A percentile compares a stretch with the other conserved stretches of the same genome.
These are phyloP conservation scores for Datisca glomerata DNA, from an alignment of 306 rosid species.

Conservation along the genomic window DNA sequence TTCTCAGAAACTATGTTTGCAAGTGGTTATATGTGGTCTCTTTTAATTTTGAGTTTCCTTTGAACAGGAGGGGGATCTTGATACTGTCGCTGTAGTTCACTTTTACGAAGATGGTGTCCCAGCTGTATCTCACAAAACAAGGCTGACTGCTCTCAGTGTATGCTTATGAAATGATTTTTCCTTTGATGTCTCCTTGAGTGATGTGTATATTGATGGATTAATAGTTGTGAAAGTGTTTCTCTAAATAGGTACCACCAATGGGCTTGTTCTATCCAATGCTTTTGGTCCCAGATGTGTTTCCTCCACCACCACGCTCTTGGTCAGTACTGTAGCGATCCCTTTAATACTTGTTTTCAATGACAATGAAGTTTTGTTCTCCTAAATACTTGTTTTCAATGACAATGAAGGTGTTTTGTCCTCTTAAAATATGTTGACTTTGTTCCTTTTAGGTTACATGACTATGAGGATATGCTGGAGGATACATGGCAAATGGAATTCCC, in stretches of 20 bases:
- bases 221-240: too few species aligned
- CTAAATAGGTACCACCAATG: conserved; percentile 92
- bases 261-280: conserved; percentile 88
- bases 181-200: conserved; percentile 5
- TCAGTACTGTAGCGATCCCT: too few species aligned
- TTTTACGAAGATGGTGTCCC: conserved; percentile 66
- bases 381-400: too few species aligned
- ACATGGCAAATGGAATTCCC: conserved; percentile 79
- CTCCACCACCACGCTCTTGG: conserved; percentile 94
- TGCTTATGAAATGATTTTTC: conserved; percentile 16
- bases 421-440: too few species aligned
- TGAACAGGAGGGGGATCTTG: conserved; percentile 73
- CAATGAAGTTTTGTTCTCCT: too few species aligned
- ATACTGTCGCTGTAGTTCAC: conserved; percentile 64
- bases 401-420: too few species aligned
- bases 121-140: conserved; percentile 77
- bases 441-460: conserved; percentile 58
- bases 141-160: conserved; percentile 77
- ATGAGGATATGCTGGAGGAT: conserved; percentile 91
- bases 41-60: conserved; percentile 11
- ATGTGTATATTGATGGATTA: conserved; percentile 1
- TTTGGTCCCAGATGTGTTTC: conserved; percentile 84
- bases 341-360: too few species aligned
- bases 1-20: too few species aligned
- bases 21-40: conserved; percentile 8